Conservation (phyloP, 352 stramenopile species). For the Globisporangium spinosum region DNA sequence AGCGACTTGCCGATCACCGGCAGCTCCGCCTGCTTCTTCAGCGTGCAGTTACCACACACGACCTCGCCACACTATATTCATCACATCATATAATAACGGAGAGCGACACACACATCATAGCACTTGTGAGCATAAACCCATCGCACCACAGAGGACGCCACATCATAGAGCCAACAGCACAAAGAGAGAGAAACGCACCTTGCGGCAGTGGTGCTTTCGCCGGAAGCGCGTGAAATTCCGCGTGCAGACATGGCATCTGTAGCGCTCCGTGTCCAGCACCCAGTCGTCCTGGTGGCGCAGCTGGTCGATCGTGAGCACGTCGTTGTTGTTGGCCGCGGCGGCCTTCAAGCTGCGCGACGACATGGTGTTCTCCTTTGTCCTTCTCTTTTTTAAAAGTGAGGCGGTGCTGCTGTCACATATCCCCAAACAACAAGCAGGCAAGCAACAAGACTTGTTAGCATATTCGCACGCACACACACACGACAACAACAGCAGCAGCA, state of each 20-base stretch:
- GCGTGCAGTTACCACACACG: slow-evolving; percentile 83
- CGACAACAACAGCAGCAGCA: background rate
- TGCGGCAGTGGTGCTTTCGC: slow-evolving; percentile 88
- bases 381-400: slow-evolving; percentile 4
- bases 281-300: slow-evolving; percentile 86
- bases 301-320: slow-evolving; percentile 88
- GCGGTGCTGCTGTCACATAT: background rate
- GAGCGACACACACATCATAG: background rate
- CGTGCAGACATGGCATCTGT: slow-evolving; percentile 87
- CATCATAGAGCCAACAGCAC: too few species aligned
- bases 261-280: slow-evolving; percentile 85
- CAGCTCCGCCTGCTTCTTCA: slow-evolving; percentile 86
- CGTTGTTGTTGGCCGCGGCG: slow-evolving; percentile 68
- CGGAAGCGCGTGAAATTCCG: slow-evolving; percentile 87
- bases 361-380: slow-evolving; percentile 28
- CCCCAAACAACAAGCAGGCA: background rate
- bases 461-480: background rate
- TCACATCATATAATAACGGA: background rate
- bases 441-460: background rate
- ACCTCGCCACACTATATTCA: slow-evolving; percentile 73
- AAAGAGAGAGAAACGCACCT: slow-evolving; percentile 36
- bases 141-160: background rate
- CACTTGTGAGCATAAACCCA: too few species aligned
- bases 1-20: slow-evolving; percentile 82
- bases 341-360: slow-evolving; percentile 72